Conservation (phyloP, 2,329 filamentous ascomycete genomes). For the Zelopaecilomyces penicillatus region DNA sequence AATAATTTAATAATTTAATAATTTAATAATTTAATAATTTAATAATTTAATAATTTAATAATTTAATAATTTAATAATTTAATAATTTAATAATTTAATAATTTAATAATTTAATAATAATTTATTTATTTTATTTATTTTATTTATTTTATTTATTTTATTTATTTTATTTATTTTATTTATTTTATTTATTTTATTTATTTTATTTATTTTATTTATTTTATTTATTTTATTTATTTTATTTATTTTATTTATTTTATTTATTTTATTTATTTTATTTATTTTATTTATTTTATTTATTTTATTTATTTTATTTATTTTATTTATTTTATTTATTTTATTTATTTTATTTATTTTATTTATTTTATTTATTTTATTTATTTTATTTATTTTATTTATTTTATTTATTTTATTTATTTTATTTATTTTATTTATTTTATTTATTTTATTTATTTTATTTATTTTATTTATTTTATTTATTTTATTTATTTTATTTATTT, state of each 20-base stretch:
- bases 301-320: background rate
- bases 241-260: background rate
- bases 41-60: background rate
- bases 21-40: background rate
- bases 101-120: background rate
- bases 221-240: background rate
- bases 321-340: background rate
- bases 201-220: background rate
- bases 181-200: background rate
- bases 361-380: background rate
- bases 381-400: background rate
- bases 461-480: background rate
- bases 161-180: background rate
- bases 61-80: constrained; percentile 1
- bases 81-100: constrained; percentile 1
- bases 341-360: background rate
- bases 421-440: background rate
- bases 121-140: background rate
- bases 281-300: background rate
- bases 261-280: background rate
- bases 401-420: background rate
- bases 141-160: background rate
- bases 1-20: background rate
- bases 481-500: background rate
- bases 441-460: background rate